phyloP scores from a whole-genome alignment of 202 grass and related monocot genomes.

The Hordeum pubiflorum region DNA sequence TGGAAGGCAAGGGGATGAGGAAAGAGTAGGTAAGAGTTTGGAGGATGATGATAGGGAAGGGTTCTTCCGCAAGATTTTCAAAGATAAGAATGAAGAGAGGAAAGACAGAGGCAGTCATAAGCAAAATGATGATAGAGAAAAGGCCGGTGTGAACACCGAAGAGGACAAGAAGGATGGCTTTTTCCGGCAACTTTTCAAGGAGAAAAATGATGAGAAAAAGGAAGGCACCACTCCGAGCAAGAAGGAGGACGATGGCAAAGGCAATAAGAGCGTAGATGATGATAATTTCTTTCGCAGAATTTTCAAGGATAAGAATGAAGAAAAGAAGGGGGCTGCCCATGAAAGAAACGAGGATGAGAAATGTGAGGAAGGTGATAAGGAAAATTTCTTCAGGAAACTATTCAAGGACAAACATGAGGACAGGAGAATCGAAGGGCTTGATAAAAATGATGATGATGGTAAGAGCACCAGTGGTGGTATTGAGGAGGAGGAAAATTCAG shows the following conservation, averaged over 20 bases:
- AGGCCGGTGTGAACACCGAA: constrained; percentile 13
- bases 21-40: constrained; percentile 46
- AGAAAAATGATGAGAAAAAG: constrained; percentile 75
- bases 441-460: constrained; percentile 55
- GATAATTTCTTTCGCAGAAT: constrained; percentile 80
- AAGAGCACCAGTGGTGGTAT: constrained; percentile 38
- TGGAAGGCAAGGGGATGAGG: constrained; percentile 43
- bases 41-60: constrained; percentile 78
- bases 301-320: constrained; percentile 97
- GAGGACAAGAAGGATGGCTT: constrained; percentile 59
- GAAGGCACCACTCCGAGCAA: constrained; percentile 26
- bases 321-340: constrained; percentile 47
- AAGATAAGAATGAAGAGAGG: constrained; percentile 91
- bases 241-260: constrained; percentile 50
- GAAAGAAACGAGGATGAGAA: constrained; percentile 61
- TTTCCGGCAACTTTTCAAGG: constrained; percentile 80
- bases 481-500: constrained; percentile 77
- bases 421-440: constrained; percentile 47
- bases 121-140: constrained; percentile 40
- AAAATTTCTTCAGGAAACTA: constrained; percentile 82
- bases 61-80: constrained; percentile 90
- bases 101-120: constrained; percentile 43
- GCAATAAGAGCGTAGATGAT: constrained; percentile 38
- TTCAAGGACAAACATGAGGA: constrained; percentile 91
- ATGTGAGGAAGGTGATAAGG: constrained; percentile 79